phyloP scores from a whole-genome alignment of 257 asterid genomes.

The Knoxia roxburghii region DNA sequence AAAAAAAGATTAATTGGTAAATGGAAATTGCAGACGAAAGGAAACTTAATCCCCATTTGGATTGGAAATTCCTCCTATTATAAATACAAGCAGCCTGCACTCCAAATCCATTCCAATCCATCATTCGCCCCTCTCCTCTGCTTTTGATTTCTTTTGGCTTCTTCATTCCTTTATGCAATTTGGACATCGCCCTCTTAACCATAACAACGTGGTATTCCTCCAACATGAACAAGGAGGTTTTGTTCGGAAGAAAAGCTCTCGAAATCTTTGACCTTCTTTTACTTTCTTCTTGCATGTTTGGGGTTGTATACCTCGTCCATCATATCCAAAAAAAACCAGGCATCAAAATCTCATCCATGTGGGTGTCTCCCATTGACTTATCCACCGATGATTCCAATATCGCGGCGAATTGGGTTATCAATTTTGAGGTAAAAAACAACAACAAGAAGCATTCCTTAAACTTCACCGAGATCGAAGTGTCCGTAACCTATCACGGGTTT shows the following conservation, averaged over 20 bases:
- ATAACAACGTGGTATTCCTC: too few species aligned
- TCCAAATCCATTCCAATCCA: too few species aligned
- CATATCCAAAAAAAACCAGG: not conserved
- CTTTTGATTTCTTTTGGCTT: not conserved
- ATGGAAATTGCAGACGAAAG: too few species aligned
- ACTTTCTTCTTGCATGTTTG: not conserved
- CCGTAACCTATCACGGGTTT: not conserved
- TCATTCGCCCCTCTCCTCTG: too few species aligned
- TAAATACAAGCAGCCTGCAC: not conserved
- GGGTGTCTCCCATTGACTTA: not conserved
- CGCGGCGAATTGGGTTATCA: not conserved
- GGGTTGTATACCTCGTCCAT: not conserved
- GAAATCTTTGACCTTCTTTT: too few species aligned
- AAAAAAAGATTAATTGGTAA: too few species aligned
- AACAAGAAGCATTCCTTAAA: not conserved
- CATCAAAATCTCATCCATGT: not conserved
- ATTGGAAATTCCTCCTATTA: too few species aligned
- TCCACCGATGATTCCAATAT: not conserved
- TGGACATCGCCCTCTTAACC: too few species aligned
- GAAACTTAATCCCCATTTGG: too few species aligned
- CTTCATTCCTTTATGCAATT: too few species aligned
- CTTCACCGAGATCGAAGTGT: not conserved
- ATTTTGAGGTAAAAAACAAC: not conserved
- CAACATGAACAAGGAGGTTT: too few species aligned
- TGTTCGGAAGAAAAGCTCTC: too few species aligned